A percentile compares a stretch with the other conserved stretches of the same genome.
Evolutionary conservation across 176 grass and related monocot genomes (phyloP).

Genomic region (Miscanthus lutarioriparius): DNA sequence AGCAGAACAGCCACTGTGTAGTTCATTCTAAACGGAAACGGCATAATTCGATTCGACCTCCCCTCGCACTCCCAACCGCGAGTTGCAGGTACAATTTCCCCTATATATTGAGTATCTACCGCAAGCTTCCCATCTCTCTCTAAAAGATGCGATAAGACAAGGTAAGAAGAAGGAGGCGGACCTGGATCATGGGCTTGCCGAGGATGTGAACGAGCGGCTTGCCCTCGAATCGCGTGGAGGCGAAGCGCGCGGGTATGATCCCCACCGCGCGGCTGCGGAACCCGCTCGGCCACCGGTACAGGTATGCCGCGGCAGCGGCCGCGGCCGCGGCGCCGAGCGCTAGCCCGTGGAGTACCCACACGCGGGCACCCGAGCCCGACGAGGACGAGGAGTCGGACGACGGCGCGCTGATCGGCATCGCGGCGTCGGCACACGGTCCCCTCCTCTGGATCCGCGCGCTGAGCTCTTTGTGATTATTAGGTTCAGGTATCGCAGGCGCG

Average conservation of each 20-base stretch:
- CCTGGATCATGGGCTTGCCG: slow-evolving; percentile 89
- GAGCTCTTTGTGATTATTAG: too few relatives aligned
- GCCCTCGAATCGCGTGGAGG: slow-evolving; percentile 88
- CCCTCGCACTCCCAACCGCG: neutral
- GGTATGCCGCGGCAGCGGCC: too few relatives aligned
- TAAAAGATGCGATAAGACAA: neutral
- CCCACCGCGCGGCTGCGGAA: slow-evolving; percentile 67
- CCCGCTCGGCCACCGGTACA: slow-evolving; percentile 8
- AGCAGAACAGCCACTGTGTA: neutral
- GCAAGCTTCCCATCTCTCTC: neutral
- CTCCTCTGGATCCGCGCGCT: too few relatives aligned
- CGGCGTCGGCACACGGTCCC: too few relatives aligned
- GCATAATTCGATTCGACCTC: neutral
- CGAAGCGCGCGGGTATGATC: slow-evolving; percentile 78
- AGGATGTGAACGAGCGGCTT: slow-evolving; percentile 79
- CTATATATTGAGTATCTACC: neutral
- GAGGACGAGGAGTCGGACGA: too few relatives aligned
- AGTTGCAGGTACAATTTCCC: neutral
- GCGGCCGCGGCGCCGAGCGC: too few relatives aligned
- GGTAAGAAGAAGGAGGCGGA: neutral
- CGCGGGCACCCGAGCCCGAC: too few relatives aligned
- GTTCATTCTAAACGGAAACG: neutral
- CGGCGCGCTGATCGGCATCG: too few relatives aligned
- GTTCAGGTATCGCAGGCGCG: too few relatives aligned
- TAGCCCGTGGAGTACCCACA: too few relatives aligned